These are phyloP conservation scores for Globisporangium echinulatum DNA, from an alignment of 352 stramenopile species.

Conservation along the genomic window DNA sequence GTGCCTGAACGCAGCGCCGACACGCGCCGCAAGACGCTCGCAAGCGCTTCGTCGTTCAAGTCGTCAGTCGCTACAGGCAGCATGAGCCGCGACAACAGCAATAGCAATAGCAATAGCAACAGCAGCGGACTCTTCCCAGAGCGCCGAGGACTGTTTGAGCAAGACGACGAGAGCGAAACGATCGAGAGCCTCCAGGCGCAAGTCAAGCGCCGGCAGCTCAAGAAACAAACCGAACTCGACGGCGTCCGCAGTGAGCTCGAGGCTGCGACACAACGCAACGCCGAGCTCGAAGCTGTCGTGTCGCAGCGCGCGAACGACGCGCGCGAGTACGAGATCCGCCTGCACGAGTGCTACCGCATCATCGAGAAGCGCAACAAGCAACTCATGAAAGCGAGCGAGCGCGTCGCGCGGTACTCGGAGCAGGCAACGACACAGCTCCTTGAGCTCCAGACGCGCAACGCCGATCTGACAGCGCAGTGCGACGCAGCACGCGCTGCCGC, in stretches of 20 bases:
- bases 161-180: slow-evolving; percentile 67
- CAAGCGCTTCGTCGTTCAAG: slow-evolving; percentile 11
- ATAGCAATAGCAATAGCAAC: not conserved
- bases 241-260: slow-evolving; percentile 14
- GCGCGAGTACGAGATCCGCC: slow-evolving; percentile 58
- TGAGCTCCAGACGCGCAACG: slow-evolving; percentile 38
- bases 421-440: slow-evolving; percentile 43
- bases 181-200: not conserved
- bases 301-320: slow-evolving; percentile 34
- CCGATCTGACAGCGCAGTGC: slow-evolving; percentile 25
- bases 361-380: slow-evolving; percentile 86
- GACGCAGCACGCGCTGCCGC: slow-evolving; percentile 10
- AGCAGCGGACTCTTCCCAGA: slow-evolving; percentile 14
- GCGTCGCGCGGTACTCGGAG: slow-evolving; percentile 53
- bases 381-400: slow-evolving; percentile 76
- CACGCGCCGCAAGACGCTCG: slow-evolving; percentile 9
- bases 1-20: not conserved
- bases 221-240: slow-evolving; percentile 64
- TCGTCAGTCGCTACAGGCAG: not conserved
- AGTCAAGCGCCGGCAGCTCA: slow-evolving; percentile 61
- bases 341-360: slow-evolving; percentile 73
- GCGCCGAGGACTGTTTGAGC: slow-evolving; percentile 69
- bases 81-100: slow-evolving; percentile 5
- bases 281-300: slow-evolving; percentile 37
- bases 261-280: not conserved